Percentiles rank a stretch among this genome's conserved stretches.
Conservation (phyloP, 2,329 filamentous ascomycete species). For the Pleurostoma richardsiae region DNA sequence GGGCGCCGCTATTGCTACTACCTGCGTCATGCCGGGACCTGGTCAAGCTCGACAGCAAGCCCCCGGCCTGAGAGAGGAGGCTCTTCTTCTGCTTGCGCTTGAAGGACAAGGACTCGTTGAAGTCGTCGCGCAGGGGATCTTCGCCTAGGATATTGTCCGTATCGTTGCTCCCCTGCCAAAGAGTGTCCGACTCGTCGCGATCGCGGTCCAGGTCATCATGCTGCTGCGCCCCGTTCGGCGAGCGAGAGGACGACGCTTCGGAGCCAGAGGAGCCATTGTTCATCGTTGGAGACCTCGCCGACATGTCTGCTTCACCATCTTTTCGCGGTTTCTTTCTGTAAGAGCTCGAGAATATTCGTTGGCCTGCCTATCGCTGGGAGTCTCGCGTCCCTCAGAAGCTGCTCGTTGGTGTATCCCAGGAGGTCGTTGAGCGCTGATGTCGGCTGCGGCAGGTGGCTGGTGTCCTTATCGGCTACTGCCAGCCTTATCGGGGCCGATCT, state of each 20-base stretch:
- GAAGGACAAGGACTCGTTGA: constrained; percentile 58
- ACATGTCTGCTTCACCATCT: too few species aligned
- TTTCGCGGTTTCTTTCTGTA: too few species aligned
- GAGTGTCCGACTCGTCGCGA: constrained; percentile 22
- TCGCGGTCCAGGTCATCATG: constrained; percentile 43
- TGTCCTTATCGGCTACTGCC: too few species aligned
- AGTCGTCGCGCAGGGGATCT: constrained; percentile 48
- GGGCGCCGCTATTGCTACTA: not conserved
- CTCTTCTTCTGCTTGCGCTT: constrained; percentile 61
- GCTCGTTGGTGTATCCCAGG: too few species aligned
- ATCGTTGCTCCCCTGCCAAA: constrained; percentile 17
- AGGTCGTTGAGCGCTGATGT: too few species aligned
- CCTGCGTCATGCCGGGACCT: constrained; percentile 13
- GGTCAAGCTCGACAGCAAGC: constrained; percentile 44
- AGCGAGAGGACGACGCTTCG: constrained; percentile 19
- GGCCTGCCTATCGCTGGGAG: too few species aligned
- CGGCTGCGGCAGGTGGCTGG: too few species aligned
- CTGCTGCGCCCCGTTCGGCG: constrained; percentile 14
- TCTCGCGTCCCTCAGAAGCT: too few species aligned
- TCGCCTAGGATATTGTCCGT: constrained; percentile 39
- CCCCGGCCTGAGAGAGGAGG: constrained; percentile 37
- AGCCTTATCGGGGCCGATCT: too few species aligned
- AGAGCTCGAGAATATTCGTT: too few species aligned
- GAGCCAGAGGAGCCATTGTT: constrained; percentile 8
- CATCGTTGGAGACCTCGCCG: constrained; percentile 8